Evolutionary conservation across 2,329 filamentous ascomycete species (phyloP).

Genomic region (Thielaviopsis populi): DNA sequence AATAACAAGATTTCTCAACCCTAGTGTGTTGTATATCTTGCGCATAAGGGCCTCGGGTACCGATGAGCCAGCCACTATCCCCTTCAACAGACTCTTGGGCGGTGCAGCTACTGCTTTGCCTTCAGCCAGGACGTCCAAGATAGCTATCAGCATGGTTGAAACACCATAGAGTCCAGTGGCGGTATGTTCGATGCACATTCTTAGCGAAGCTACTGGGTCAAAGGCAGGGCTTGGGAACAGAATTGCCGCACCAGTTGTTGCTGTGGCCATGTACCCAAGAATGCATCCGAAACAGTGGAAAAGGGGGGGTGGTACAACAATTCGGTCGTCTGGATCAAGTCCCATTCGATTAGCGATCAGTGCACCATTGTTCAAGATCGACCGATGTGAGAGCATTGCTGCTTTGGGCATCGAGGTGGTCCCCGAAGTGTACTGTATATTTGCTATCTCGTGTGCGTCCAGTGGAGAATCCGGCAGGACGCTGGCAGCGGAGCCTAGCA

Average conservation of each 20-base stretch:
- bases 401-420: conserved; percentile 86
- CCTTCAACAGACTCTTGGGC: conserved; percentile 50
- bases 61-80: conserved; percentile 77
- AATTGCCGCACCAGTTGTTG: conserved; percentile 62
- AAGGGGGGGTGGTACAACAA: conserved; percentile 73
- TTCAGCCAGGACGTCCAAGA: conserved; percentile 58
- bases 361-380: conserved; percentile 83
- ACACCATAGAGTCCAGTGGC: conserved; percentile 70
- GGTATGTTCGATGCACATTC: conserved; percentile 36
- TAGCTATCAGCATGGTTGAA: conserved; percentile 83
- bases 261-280: conserved; percentile 90
- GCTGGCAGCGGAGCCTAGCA: conserved; percentile 22
- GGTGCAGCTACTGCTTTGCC: conserved; percentile 22
- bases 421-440: conserved; percentile 96
- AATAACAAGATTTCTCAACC: conserved; percentile 70
- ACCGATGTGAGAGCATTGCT: conserved; percentile 69
- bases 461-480: conserved; percentile 34
- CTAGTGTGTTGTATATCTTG: conserved; percentile 55
- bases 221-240: conserved; percentile 81
- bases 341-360: conserved; percentile 78
- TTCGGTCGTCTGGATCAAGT: conserved; percentile 54
- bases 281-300: conserved; percentile 88
- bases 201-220: conserved; percentile 57
- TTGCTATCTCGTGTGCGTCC: conserved; percentile 56
- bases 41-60: conserved; percentile 73